Evolutionary conservation across 768 basidiomycete species (phyloP).

Genomic region (Lentinus tigrinus): DNA sequence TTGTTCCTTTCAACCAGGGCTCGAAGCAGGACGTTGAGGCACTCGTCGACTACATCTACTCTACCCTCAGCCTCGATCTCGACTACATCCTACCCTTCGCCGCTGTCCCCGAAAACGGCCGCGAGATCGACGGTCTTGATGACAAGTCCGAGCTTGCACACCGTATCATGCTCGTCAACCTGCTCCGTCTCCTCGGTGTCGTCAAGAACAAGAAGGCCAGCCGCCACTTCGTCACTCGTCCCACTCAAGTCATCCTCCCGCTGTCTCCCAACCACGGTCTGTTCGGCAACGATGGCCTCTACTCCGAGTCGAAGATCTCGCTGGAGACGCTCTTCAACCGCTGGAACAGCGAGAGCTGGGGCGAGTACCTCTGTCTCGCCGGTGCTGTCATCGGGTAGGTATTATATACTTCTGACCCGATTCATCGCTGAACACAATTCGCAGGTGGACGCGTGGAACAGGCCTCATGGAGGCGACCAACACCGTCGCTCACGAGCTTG

Average conservation of each 20-base stretch:
- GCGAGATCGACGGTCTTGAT: slow-evolving; percentile 96
- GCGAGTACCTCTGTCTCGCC: slow-evolving; percentile 95
- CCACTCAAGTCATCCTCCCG: slow-evolving; percentile 97
- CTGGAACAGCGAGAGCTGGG: slow-evolving; percentile 98
- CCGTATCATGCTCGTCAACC: slow-evolving; percentile 97
- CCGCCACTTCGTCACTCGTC: slow-evolving; percentile 93
- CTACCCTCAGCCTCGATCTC: slow-evolving; percentile 90
- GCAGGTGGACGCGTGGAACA: slow-evolving; percentile 95
- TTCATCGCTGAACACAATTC: slow-evolving; percentile 11
- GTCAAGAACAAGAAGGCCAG: slow-evolving; percentile 99
- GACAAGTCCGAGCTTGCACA: slow-evolving; percentile 98
- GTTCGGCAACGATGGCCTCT: slow-evolving; percentile 97
- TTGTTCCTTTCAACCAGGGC: slow-evolving; percentile 99
- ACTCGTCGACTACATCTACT: slow-evolving; percentile 97
- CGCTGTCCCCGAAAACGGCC: slow-evolving; percentile 97
- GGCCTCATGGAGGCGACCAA: slow-evolving; percentile 96
- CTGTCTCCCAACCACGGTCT: slow-evolving; percentile 97
- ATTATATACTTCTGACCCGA: neutral
- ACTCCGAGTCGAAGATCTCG: slow-evolving; percentile 98
- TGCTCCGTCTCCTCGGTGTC: slow-evolving; percentile 92
- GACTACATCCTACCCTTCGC: slow-evolving; percentile 99
- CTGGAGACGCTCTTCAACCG: slow-evolving; percentile 97
- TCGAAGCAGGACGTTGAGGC: slow-evolving; percentile 99
- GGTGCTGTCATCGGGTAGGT: slow-evolving; percentile 94
- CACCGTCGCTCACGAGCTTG: slow-evolving; percentile 91